These are phyloP conservation scores for Agroathelia rolfsii DNA, from an alignment of 1,284 basidiomycete genomes.

Conservation along the genomic window DNA sequence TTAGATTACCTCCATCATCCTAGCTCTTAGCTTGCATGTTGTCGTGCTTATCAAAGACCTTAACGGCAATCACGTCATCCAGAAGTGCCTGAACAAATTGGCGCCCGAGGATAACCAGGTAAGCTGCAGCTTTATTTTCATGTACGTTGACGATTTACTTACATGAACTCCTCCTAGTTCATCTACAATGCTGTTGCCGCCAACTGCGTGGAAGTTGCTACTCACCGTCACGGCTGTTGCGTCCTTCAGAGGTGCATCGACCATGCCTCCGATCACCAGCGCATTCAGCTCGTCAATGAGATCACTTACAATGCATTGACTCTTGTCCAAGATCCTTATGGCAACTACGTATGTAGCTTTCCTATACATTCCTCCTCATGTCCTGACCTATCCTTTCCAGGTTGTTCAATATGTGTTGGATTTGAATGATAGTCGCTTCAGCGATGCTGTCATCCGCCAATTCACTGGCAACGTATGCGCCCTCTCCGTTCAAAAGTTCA, in stretches of 20 bases:
- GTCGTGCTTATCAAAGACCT: conserved; percentile 99
- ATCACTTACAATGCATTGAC: conserved; percentile 98
- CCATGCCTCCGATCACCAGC: conserved; percentile 93
- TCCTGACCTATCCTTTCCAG: conserved; percentile 26
- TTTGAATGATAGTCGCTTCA: conserved; percentile 96
- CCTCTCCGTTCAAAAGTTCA: conserved; percentile 97
- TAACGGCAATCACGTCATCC: conserved; percentile 99
- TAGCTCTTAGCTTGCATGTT: conserved; percentile 94
- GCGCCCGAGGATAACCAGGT: conserved; percentile 97
- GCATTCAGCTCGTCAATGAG: conserved; percentile 95
- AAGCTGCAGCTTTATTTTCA: conserved; percentile 10
- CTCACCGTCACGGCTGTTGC: conserved; percentile 98
- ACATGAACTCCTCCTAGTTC: conserved; percentile 44
- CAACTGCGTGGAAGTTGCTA: conserved; percentile 98
- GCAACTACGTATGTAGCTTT: conserved; percentile 70
- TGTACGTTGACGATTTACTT: conserved; percentile 9
- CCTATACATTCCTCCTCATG: conserved; percentile 3
- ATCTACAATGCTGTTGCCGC: conserved; percentile 99
- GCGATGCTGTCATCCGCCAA: conserved; percentile 94
- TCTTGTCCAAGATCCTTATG: conserved; percentile 97
- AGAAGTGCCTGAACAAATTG: conserved; percentile 98
- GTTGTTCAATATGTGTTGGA: conserved; percentile 97
- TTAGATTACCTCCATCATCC: conserved; percentile 91
- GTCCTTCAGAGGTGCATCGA: conserved; percentile 98
- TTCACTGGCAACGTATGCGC: conserved; percentile 97